Base-by-base conservation (phyloP, 2,329 filamentous ascomycete species). In the Didymella pomorum region DNA sequence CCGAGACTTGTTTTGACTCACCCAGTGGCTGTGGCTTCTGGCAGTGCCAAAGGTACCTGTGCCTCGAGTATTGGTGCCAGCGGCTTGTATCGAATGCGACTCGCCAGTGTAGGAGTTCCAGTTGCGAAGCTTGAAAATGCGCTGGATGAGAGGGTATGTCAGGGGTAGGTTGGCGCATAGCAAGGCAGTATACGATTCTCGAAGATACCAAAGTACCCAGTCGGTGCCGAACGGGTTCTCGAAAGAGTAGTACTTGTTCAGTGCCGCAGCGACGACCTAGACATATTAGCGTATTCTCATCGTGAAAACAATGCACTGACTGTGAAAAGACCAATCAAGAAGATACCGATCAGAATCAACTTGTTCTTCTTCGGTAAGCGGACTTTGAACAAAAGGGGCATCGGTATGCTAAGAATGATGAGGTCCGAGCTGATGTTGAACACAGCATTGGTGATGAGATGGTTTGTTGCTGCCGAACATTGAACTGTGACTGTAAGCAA, bases 191-290 rank as follows among this genome's bases (percentile, higher is more conserved):
- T 82, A 84, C 12, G 82, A 81, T 68, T 88, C 86, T 26, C 84
- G 81, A 9, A 86, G 81, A 56, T 77, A 86, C 85, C 86, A 88
- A 63, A 82, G 82, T 0, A 86, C 81, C 78, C 86, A 88, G 35
- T 82, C 73, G 14, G 78, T 76, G 2, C 83, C 83, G 68, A 85
- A 87, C 0, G 83, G 83, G 20, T 84, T 73, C 16, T 76, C 81
- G 59, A 88, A 87, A 43, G 84, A 86, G 74, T 86, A 87, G 67
- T 86, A 85, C 59, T 87, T 86, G 75, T 87, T 88, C 16, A 88
- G 75, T 6, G 84, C 80, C 11, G 85, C 84, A 18, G 83, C 83
- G 14, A 88, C 74, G 49, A 88, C 85, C 66, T 71, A 21, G 3
- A 25, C 7, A 11, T 4, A 33, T 55, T 25, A 53, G 43, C 20